A percentile compares a stretch with the other conserved stretches of the same genome.
phyloP scores from a whole-genome alignment of 2,329 filamentous ascomycete genomes.

The Fusarium subglutinans region DNA sequence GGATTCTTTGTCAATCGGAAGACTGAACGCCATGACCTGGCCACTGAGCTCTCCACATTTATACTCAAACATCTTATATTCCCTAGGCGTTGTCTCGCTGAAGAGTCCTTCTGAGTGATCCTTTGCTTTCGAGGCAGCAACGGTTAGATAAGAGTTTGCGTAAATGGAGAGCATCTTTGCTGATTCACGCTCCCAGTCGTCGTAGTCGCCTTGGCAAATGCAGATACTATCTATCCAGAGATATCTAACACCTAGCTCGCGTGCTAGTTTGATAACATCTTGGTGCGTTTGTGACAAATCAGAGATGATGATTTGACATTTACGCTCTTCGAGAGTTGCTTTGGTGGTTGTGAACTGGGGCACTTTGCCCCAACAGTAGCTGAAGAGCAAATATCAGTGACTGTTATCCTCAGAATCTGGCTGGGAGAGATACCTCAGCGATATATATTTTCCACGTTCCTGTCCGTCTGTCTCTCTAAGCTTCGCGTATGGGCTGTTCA shows the following conservation, averaged over 20 bases:
- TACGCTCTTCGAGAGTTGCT: neutral
- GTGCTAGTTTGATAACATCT: neutral
- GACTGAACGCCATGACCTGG: neutral
- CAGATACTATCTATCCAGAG: slow-evolving; percentile 9
- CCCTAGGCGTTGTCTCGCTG: fast-evolving
- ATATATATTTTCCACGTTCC: neutral
- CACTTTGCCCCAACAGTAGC: slow-evolving; percentile 1
- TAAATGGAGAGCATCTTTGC: neutral
- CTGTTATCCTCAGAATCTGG: neutral
- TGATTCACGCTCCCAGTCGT: slow-evolving; percentile 4
- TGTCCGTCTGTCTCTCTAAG: neutral
- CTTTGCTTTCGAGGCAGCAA: neutral
- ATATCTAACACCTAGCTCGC: neutral
- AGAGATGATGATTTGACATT: neutral
- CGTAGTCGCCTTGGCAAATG: neutral
- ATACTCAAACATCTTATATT: neutral
- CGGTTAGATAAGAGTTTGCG: neutral
- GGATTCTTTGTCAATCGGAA: neutral
- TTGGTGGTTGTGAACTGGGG: neutral
- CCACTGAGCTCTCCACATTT: neutral
- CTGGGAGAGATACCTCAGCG: neutral
- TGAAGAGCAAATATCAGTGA: neutral
- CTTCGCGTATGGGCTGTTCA: neutral
- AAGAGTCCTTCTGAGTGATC: neutral
- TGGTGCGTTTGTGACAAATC: neutral